A percentile compares a stretch with the other conserved stretches of the same genome.
phyloP scores from a whole-genome alignment of 805 yeast species.

The Barnettozyma californica region DNA sequence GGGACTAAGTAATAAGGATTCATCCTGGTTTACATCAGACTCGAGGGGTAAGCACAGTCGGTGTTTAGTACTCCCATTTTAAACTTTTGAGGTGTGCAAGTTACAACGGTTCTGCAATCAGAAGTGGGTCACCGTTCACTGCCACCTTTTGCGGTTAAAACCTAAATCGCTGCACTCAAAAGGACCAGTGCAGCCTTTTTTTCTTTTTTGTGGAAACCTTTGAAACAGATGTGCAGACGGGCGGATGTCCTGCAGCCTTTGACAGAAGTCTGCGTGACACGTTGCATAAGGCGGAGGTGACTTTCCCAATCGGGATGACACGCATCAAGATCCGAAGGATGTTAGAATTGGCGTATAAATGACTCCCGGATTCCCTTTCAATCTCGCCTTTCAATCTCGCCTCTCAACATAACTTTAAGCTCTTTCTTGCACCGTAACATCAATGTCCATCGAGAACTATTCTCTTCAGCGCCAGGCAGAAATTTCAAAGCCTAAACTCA shows the following conservation, averaged over 20 bases:
- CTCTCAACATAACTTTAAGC: background rate
- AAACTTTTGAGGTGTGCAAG: background rate
- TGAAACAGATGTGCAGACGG: background rate
- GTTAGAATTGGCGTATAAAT: background rate
- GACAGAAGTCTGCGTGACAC: background rate
- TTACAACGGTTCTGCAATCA: background rate
- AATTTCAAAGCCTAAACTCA: slow-evolving; percentile 12
- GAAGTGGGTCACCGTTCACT: background rate
- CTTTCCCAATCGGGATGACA: background rate
- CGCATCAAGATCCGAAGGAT: background rate
- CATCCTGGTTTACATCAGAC: too few species aligned
- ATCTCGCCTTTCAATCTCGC: background rate
- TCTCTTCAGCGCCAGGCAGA: slow-evolving; percentile 1
- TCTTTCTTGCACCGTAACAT: background rate
- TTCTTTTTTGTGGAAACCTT: background rate
- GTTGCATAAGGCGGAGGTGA: background rate
- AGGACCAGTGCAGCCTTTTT: background rate
- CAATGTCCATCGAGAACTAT: slow-evolving; percentile 7
- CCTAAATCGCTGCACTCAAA: background rate
- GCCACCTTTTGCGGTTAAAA: background rate
- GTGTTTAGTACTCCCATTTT: background rate
- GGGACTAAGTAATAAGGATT: too few species aligned
- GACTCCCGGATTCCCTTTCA: background rate
- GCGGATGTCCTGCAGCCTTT: background rate
- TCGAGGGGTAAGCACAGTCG: background rate